Evolutionary conservation across 2,329 filamentous ascomycete genomes (phyloP), one percentile per base, ranked within the genome.

Genomic region (Boeremia lycopersici): DNA sequence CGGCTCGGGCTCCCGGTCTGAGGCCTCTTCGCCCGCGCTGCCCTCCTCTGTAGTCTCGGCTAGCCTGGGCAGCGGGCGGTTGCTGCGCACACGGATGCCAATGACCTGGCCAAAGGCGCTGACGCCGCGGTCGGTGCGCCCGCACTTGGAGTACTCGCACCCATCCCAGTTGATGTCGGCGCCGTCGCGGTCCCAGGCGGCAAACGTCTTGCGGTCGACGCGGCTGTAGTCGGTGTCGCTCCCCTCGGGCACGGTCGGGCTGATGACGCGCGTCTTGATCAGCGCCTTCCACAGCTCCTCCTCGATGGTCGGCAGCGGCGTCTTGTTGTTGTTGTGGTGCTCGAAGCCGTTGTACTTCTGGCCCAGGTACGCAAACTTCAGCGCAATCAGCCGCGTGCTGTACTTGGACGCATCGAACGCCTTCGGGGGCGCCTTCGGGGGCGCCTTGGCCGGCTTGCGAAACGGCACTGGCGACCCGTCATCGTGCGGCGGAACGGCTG

Each of bases 61-160:
- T n/a, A n/a, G 44, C 47, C 53, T 70, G 23, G 65, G 76, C 46
- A 88, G 69, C 1, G 91, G 91, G 62, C 84, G 80, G 65, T 89
- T 89, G 75, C 93, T 97, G 70, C 93, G 82, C 13, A 99, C 87
- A 50, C 89, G 80, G 35, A 99, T 78, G 0, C 87, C 89, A 68
- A 99, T 86, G 53, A 99, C 95, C 78, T 99, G 95, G 0, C 95
- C 95, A 78, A 99, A 99, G 3, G 95, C 93, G 75, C 92, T 97
- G 31, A 99, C 95, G 11, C 95, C 95, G 48, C 87, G 83, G 73
- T 99, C 95, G 15, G 95, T 99, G 59, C 95, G 83, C 2, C 95
- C 95, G 70, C 93, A 97, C 75, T 99, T 99, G 31, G 90, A 92
- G 75, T 98, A 99, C 57, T 96, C 90, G 74, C 87, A 93, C 7